Evolutionary conservation across 352 stramenopile genomes (phyloP), one percentile per base, ranked within the genome.

Genomic region (Phytophthora pinifolia): DNA sequence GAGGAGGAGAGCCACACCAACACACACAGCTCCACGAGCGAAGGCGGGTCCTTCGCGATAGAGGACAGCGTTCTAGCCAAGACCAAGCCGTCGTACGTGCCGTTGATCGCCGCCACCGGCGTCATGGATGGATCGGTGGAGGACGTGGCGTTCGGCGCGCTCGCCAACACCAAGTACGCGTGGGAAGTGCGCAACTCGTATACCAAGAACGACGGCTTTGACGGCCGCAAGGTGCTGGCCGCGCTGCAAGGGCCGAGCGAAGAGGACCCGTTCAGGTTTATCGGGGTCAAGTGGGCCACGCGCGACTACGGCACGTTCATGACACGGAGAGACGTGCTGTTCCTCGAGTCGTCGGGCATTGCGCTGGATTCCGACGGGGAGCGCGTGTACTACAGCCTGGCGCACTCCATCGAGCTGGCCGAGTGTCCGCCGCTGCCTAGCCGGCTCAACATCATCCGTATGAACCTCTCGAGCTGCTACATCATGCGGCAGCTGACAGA

Each of bases 381-480:
- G 35, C 59, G 64, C 15, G 56, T 74, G 25, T 59, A 54, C 17
- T 79, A 79, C 62, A 48, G 33, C 9, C 34, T 79, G 27, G 54
- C 65, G 14, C 70, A 79, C 53, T 67, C 59, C 18, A 52, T 68
- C 38, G 60, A 68, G 22, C 41, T 75, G 38, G n/a, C 58, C 4
- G 67, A 74, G 13, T 43, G 67, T 25, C 54, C 70, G n/a, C 44
- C 27, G 14, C 39, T 74, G 15, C 47, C 65, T 15, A 22, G 46
- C 3, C 50, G 55, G 6, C 34, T 61, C 34, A 64, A 57, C 15
- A 64, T 79, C 31, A 63, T 78, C 29, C 73, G 78, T 4, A 61
- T 70, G 41, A 67, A 74, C 14, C 35, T 67, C n/a, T 84, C 73
- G 13, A 63, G 70, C 10, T 88, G 78, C 62, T 83, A 79, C 53